phyloP scores from a whole-genome alignment of 2,329 filamentous ascomycete genomes.

The Gnomoniopsis smithogilvyi region DNA sequence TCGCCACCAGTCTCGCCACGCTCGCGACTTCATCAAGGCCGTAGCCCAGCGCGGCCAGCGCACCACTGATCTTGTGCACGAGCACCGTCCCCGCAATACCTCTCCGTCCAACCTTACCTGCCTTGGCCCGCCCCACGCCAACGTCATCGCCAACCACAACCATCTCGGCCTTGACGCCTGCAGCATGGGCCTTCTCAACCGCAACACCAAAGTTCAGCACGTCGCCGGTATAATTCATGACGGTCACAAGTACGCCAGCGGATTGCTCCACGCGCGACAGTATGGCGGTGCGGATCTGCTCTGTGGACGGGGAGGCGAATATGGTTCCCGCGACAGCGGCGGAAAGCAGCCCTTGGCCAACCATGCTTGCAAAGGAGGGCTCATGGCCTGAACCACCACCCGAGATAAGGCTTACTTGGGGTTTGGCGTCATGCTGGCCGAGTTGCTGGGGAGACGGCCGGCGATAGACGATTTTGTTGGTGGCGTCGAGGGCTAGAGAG shows the following conservation, averaged over 20 bases:
- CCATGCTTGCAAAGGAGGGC: constrained; percentile 81
- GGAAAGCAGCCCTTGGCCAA: constrained; percentile 75
- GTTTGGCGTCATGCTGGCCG: constrained; percentile 34
- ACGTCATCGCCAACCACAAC: constrained; percentile 90
- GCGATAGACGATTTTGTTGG: constrained; percentile 82
- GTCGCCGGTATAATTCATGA: constrained; percentile 94
- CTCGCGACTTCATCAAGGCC: constrained; percentile 67
- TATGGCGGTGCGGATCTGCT: constrained; percentile 78
- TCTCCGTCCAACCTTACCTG: constrained; percentile 87
- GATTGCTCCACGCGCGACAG: constrained; percentile 62
- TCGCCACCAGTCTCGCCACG: constrained; percentile 67
- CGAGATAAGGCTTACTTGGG: constrained; percentile 77
- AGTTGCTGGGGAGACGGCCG: constrained; percentile 46
- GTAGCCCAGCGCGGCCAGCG: constrained; percentile 69
- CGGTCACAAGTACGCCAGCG: constrained; percentile 77
- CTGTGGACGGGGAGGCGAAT: constrained; percentile 70
- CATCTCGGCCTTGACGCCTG: constrained; percentile 78
- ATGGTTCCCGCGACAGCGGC: constrained; percentile 84
- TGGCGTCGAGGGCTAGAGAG: constrained; percentile 70
- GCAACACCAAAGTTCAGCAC: constrained; percentile 92
- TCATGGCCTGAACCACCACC: constrained; percentile 91
- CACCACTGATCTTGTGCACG: constrained; percentile 87
- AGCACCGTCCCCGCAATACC: constrained; percentile 90
- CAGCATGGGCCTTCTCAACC: constrained; percentile 84
- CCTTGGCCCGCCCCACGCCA: constrained; percentile 75